phyloP scores from a whole-genome alignment of 257 asterid genomes.

The Ilex aquifolium region DNA sequence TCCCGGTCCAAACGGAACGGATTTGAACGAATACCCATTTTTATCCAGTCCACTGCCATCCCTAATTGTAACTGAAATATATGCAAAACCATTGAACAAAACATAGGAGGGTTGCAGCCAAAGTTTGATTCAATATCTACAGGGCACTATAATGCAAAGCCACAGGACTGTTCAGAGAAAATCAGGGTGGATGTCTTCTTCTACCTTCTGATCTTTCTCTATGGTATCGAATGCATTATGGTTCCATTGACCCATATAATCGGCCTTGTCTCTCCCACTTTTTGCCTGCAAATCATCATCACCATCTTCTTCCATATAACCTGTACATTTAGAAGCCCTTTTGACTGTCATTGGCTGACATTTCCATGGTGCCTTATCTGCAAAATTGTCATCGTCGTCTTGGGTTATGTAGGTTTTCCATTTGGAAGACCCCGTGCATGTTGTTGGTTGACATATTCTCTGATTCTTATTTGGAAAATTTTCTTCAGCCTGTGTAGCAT shows the following conservation, averaged over 20 bases:
- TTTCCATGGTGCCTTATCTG: neutral
- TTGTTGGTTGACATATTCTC: neutral
- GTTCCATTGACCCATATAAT: slow-evolving; percentile 11
- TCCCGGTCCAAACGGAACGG: too few species aligned
- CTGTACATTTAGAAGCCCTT: slow-evolving; percentile 61
- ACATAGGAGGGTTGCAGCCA: too few species aligned
- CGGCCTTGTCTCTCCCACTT: slow-evolving; percentile 17
- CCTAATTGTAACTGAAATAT: too few species aligned
- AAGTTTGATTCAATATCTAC: too few species aligned
- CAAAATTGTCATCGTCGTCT: slow-evolving; percentile 5
- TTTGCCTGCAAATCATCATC: slow-evolving; percentile 17
- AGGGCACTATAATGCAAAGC: neutral
- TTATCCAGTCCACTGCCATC: too few species aligned
- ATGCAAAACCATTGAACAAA: too few species aligned
- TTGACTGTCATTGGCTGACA: slow-evolving; percentile 14
- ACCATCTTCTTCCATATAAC: slow-evolving; percentile 41
- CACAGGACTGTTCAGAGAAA: slow-evolving; percentile 35
- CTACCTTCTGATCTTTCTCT: slow-evolving; percentile 40
- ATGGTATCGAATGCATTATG: slow-evolving; percentile 20
- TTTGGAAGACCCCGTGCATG: neutral
- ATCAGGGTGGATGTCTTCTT: slow-evolving; percentile 76
- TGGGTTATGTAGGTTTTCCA: neutral
- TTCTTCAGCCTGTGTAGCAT: too few species aligned
- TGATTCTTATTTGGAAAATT: slow-evolving; percentile 17
- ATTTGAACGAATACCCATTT: too few species aligned